Base-by-base conservation (phyloP, 192 early-diverging fungal species). In the Coemansia sp. region DNA sequence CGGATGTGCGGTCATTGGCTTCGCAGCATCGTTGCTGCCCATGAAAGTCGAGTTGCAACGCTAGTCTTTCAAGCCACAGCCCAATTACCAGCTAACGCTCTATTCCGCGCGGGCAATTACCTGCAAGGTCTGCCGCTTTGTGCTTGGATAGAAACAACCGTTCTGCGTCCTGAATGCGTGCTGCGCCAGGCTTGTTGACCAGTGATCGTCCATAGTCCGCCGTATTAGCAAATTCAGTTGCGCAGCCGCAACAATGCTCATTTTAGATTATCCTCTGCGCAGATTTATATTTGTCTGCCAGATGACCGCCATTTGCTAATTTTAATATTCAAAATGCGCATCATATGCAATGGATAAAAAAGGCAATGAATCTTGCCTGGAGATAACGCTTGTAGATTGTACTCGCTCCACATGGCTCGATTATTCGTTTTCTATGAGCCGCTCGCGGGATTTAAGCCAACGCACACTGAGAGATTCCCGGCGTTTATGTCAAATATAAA, bases 281-380 rank as follows among this genome's bases (percentile, higher is more conserved):
- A 11, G 41, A 43, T 3, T 41, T 41, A n/a, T 43, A n/a, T n/a
- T 43, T 43, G 41, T n/a, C 10, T 15, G 41, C 41, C 14, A 43
- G 10, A 43, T 43, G 41, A 43, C 41, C 41, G 41, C 12, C 41
- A 43, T 43, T 43, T 43, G 41, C 41, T 43, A 43, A 43, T 43
- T 43, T 43, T 43, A 43, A 43, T 43, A 43, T 43, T 43, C 41
- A 43, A 43, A 43, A n/a, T 43, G 41, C 41, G 15, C 41, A n/a
- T n/a, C 41, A 43, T 43, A 43, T 15, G 41, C 41, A 43, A 43
- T 32, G 29, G 29, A 32, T 43, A 43, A 11, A 43, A 43, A 43
- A 43, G 8, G 15, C 41, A n/a, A 43, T 43, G 41, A 14, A 43
- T 43, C 10, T 43, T 5, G 41, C 41, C 15, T 51, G 50, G 19